These are phyloP conservation scores for Aphanocladium album DNA, from an alignment of 2,329 filamentous ascomycete genomes.

Conservation along the genomic window DNA sequence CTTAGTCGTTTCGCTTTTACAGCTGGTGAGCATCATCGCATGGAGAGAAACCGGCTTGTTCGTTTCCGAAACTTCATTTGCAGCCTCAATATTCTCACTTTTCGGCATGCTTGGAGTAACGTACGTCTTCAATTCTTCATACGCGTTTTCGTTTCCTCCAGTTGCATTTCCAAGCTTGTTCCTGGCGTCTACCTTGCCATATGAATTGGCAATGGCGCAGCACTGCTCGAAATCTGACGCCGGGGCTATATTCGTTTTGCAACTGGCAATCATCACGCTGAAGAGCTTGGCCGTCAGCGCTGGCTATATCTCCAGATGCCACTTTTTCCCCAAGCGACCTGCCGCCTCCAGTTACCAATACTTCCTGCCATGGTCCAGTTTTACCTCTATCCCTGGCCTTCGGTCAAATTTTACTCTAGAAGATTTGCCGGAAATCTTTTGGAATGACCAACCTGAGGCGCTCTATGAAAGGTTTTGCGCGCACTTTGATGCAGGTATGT, in stretches of 20 bases:
- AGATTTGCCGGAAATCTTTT: background rate
- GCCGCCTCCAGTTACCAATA: background rate
- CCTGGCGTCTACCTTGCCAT: background rate
- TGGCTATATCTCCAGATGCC: background rate
- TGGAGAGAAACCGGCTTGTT: background rate
- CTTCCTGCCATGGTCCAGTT: background rate
- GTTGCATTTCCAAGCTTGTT: background rate
- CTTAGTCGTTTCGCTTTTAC: background rate
- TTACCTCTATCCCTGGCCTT: background rate
- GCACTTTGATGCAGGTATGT: background rate
- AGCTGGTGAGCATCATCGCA: background rate
- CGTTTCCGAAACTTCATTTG: background rate
- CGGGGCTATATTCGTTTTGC: background rate
- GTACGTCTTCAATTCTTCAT: background rate
- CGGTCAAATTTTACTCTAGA: background rate
- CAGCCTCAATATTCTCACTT: background rate
- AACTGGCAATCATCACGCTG: background rate
- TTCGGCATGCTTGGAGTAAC: background rate
- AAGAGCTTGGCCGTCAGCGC: background rate
- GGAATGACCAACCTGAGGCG: background rate
- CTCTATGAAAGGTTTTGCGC: background rate
- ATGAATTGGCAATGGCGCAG: background rate
- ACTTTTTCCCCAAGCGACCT: background rate
- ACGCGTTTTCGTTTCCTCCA: background rate
- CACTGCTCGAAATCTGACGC: background rate